These are phyloP conservation scores for Golubevia pallescens DNA, from an alignment of 1,284 basidiomycete genomes.

Conservation along the genomic window DNA sequence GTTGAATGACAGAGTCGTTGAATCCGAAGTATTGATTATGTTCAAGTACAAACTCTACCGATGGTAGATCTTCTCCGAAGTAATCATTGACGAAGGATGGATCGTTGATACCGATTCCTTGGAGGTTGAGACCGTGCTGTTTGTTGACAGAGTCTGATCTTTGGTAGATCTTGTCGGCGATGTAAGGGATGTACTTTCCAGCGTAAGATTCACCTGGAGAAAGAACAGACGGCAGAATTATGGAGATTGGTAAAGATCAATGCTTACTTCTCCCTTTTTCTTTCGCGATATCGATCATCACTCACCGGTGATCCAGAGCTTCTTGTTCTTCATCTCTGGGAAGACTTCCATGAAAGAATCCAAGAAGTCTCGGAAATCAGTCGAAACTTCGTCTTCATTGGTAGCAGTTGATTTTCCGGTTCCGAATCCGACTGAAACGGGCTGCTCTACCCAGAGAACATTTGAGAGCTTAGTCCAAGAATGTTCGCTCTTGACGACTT, in stretches of 20 bases:
- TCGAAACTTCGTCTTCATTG: conserved; percentile 28
- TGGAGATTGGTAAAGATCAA: not conserved
- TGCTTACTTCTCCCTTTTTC: not conserved
- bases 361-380: conserved; percentile 49
- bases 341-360: conserved; percentile 46
- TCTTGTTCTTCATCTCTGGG: conserved; percentile 30
- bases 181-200: conserved; percentile 54
- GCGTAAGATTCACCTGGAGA: conserved; percentile 27
- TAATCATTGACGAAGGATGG: conserved; percentile 36
- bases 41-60: conserved; percentile 24
- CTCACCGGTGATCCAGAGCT: conserved; percentile 47
- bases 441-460: conserved; percentile 56
- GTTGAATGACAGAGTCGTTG: conserved; percentile 17
- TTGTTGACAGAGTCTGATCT: conserved; percentile 24
- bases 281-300: not conserved
- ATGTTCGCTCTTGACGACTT: conserved; percentile 32
- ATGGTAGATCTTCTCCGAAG: conserved; percentile 34
- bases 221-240: not conserved
- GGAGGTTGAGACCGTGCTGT: conserved; percentile 39
- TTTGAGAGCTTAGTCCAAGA: conserved; percentile 48
- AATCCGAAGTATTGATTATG: conserved; percentile 15
- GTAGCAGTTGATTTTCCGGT: conserved; percentile 33
- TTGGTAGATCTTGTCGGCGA: conserved; percentile 37
- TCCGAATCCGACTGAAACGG: conserved; percentile 37
- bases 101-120: conserved; percentile 55